These are phyloP conservation scores for Scheffersomyces coipomensis DNA, from an alignment of 805 yeast genomes.

Conservation along the genomic window DNA sequence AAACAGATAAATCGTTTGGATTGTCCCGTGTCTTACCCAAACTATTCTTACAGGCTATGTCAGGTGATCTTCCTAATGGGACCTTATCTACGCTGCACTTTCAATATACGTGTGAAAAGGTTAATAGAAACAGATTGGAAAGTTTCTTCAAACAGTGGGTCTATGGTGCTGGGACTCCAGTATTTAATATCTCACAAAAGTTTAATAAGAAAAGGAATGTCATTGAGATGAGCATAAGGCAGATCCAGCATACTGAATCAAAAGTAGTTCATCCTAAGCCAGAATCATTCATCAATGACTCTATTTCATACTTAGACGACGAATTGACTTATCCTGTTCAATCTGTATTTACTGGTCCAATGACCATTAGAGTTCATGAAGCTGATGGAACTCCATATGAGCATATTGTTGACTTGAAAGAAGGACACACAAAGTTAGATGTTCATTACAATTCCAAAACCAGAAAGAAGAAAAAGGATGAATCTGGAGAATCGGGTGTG, in stretches of 20 bases:
- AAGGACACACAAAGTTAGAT: slow-evolving; percentile 80
- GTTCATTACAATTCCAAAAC: slow-evolving; percentile 94
- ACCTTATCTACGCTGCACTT: slow-evolving; percentile 79
- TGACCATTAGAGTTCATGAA: slow-evolving; percentile 95
- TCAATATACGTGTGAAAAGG: slow-evolving; percentile 92
- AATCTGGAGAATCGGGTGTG: slow-evolving; percentile 33
- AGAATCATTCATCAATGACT: slow-evolving; percentile 45
- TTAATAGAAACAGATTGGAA: slow-evolving; percentile 81
- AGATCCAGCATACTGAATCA: slow-evolving; percentile 71
- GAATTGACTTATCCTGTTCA: slow-evolving; percentile 41
- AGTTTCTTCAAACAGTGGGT: slow-evolving; percentile 93
- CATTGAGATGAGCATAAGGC: slow-evolving; percentile 91
- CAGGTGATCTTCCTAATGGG: slow-evolving; percentile 83
- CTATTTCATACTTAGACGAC: slow-evolving; percentile 41
- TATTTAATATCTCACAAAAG: slow-evolving; percentile 82
- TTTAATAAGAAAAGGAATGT: slow-evolving; percentile 93
- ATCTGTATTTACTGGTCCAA: slow-evolving; percentile 82
- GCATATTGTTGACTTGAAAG: slow-evolving; percentile 90
- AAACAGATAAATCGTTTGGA: slow-evolving; percentile 93
- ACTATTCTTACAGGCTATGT: slow-evolving; percentile 89
- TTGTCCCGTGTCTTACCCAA: slow-evolving; percentile 89
- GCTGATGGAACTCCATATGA: slow-evolving; percentile 99
- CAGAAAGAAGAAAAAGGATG: slow-evolving; percentile 72
- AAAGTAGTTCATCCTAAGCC: slow-evolving; percentile 34
- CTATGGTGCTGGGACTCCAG: slow-evolving; percentile 82